These are phyloP conservation scores for Neurospora crassa DNA, from an alignment of 2,329 filamentous ascomycete genomes.

Conservation along the genomic window DNA sequence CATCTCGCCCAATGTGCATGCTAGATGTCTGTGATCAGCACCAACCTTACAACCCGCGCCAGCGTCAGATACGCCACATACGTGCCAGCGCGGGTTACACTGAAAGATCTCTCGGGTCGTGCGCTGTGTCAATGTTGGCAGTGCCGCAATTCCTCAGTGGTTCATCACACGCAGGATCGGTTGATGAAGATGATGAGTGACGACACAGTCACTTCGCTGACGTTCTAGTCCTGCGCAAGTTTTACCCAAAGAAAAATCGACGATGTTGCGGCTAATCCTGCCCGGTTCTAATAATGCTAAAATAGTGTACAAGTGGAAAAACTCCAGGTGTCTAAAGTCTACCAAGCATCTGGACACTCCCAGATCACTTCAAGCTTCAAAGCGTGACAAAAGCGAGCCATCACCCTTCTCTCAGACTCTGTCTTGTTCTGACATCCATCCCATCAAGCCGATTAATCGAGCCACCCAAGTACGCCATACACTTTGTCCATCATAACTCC, in stretches of 20 bases:
- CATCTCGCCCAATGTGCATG: not conserved
- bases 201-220: not conserved
- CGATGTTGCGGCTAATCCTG: not conserved
- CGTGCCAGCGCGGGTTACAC: not conserved
- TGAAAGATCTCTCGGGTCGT: not conserved
- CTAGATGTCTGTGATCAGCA: not conserved
- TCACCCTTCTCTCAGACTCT: not conserved
- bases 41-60: not conserved
- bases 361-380: not conserved
- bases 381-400: not conserved
- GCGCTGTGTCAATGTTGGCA: not conserved
- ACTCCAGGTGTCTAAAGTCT: not conserved
- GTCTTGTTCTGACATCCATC: not conserved
- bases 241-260: too few relatives aligned
- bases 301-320: not conserved
- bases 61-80: not conserved
- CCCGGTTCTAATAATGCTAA: not conserved
- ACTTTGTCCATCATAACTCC: not conserved
- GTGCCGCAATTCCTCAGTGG: not conserved
- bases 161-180: not conserved
- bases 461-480: not conserved
- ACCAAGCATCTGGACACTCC: not conserved
- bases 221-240: not conserved
- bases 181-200: not conserved
- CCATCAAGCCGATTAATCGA: not conserved